Percentiles rank a stretch among this genome's conserved stretches.
Conservation (phyloP, 129 eudicot genomes). For the Calendula officinalis region DNA sequence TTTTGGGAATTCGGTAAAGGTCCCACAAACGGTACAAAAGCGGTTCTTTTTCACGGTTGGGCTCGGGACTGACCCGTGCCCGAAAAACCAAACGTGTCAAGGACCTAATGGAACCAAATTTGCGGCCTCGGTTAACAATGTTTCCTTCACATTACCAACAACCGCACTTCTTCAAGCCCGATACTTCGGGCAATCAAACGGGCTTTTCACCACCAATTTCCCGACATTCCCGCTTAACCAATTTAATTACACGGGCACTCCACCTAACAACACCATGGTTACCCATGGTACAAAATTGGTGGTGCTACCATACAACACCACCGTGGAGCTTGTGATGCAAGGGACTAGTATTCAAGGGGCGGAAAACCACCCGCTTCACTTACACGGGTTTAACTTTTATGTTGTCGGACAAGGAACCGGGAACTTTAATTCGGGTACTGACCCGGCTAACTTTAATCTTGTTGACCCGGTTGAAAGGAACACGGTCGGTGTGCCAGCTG, state of each 20-base stretch:
- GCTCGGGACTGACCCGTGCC: constrained; percentile 36
- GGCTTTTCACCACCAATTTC: constrained; percentile 37
- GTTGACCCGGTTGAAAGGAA: constrained; percentile 45
- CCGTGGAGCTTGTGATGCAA: constrained; percentile 55
- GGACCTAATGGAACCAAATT: constrained; percentile 58
- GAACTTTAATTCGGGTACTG: constrained; percentile 35
- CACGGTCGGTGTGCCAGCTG: constrained; percentile 37
- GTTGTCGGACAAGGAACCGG: constrained; percentile 61
- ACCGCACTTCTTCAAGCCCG: constrained; percentile 55
- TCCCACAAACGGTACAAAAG: constrained; percentile 32
- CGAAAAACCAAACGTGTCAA: constrained; percentile 48
- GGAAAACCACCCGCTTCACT: constrained; percentile 61
- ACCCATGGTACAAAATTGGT: constrained; percentile 39
- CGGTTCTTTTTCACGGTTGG: constrained; percentile 38
- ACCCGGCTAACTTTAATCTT: constrained; percentile 39
- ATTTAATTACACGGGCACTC: constrained; percentile 50
- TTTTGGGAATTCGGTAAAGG: constrained; percentile 31
- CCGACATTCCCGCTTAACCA: constrained; percentile 31
- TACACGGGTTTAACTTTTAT: constrained; percentile 49
- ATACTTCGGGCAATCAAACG: constrained; percentile 32
- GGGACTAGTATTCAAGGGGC: constrained; percentile 49
- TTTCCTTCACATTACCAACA: constrained; percentile 37
- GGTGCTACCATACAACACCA: constrained; percentile 28
- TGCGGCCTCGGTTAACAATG: constrained; percentile 45
- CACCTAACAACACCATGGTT: constrained; percentile 60